Percentiles rank a stretch among this genome's conserved stretches.
These are phyloP conservation scores for Pyracantha coccinea DNA, from an alignment of 331 rosid species.

Conservation along the genomic window DNA sequence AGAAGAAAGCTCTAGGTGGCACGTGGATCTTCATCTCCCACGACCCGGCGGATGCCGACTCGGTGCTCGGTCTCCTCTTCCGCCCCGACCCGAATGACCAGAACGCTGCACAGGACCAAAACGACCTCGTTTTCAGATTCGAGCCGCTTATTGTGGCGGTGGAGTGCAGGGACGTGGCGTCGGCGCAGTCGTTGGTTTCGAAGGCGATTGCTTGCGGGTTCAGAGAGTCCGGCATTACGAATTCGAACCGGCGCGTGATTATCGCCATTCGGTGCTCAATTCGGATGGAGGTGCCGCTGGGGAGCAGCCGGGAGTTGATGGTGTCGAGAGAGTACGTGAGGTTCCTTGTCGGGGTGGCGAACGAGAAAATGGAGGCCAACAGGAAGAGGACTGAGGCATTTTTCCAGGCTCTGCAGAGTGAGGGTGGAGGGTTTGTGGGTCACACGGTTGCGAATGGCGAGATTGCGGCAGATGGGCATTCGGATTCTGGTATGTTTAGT, in stretches of 20 bases:
- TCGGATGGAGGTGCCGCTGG: conserved; percentile 72
- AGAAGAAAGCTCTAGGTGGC: conserved; percentile 92
- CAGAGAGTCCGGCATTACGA: conserved; percentile 86
- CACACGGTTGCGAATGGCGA: conserved; percentile 5
- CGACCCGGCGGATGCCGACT: conserved; percentile 57
- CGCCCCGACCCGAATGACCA: conserved; percentile 27
- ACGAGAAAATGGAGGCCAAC: conserved; percentile 81
- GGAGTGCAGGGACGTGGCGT: conserved; percentile 64
- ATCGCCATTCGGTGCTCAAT: conserved; percentile 88
- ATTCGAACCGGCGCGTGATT: conserved; percentile 62
- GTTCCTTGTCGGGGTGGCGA: conserved; percentile 61
- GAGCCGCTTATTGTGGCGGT: conserved; percentile 87
- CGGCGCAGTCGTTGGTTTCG: conserved; percentile 77
- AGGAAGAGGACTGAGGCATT: conserved; percentile 66
- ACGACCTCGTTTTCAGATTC: conserved; percentile 76
- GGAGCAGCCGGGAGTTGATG: conserved; percentile 43
- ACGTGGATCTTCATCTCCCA: conserved; percentile 79
- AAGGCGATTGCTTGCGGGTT: conserved; percentile 85
- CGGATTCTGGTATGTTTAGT: conserved; percentile 54
- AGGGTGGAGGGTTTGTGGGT: conserved; percentile 11
- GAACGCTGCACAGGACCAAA: not conserved
- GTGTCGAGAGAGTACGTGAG: conserved; percentile 64
- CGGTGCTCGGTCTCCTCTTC: conserved; percentile 52
- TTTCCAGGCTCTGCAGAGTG: conserved; percentile 31
- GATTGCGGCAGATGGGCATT: conserved; percentile 2